Evolutionary conservation across 2,329 filamentous ascomycete genomes (phyloP).

Genomic region (Sclerotinia spermophila): DNA sequence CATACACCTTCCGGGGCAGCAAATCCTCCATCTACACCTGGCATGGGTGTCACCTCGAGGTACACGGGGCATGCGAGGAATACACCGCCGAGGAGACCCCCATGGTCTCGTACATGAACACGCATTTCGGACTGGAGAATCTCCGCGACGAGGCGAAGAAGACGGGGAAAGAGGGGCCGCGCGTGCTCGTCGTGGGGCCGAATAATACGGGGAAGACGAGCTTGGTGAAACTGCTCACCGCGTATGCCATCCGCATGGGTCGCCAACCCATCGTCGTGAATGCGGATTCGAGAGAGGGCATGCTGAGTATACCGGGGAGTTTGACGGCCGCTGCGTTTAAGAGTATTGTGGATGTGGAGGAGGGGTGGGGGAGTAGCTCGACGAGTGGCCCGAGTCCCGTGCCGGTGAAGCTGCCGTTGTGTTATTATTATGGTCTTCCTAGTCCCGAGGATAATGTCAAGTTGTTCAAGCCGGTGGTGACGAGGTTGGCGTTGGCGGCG

Average conservation of each 20-base stretch:
- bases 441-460: constrained; percentile 68
- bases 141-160: constrained; percentile 60
- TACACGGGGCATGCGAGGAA: constrained; percentile 56
- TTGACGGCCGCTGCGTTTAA: constrained; percentile 84
- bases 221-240: constrained; percentile 70
- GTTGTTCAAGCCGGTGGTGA: constrained; percentile 71
- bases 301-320: constrained; percentile 75
- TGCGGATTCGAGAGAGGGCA: constrained; percentile 74
- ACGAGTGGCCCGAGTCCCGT: constrained; percentile 85
- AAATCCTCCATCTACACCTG: constrained; percentile 91
- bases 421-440: constrained; percentile 79
- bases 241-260: constrained; percentile 72
- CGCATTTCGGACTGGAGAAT: constrained; percentile 81
- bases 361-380: constrained; percentile 85
- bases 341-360: constrained; percentile 81
- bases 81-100: constrained; percentile 76
- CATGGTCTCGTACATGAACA: constrained; percentile 74
- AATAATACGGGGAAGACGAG: constrained; percentile 80
- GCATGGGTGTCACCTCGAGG: constrained; percentile 83
- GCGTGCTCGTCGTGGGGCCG: constrained; percentile 80
- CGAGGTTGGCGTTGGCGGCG: constrained; percentile 73
- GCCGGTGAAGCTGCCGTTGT: constrained; percentile 86
- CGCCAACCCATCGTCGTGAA: constrained; percentile 80
- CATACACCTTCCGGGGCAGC: constrained; percentile 75
- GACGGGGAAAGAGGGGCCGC: constrained; percentile 58